phyloP scores from a whole-genome alignment of 2,329 filamentous ascomycete species.

The Xylariaceae sp. region DNA sequence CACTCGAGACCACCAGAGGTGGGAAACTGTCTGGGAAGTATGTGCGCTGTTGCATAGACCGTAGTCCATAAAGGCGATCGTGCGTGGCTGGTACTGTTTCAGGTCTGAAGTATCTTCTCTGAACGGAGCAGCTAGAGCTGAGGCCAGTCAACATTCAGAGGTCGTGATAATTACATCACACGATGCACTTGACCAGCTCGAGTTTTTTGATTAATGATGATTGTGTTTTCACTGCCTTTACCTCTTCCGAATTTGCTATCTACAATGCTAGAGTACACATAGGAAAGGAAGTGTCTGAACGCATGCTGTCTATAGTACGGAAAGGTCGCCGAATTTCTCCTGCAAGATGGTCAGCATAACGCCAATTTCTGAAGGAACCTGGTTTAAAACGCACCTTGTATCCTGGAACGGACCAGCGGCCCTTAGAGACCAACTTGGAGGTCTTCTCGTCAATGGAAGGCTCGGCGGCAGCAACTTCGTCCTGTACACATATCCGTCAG shows the following conservation, averaged over 20 bases:
- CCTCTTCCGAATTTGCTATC: slow-evolving; percentile 45
- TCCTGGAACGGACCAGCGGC: slow-evolving; percentile 95
- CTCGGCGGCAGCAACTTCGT: slow-evolving; percentile 89
- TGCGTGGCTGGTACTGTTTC: too few species aligned
- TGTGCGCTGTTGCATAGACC: too few species aligned
- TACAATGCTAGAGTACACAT: slow-evolving; percentile 69
- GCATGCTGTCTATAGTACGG: slow-evolving; percentile 68
- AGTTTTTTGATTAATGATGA: slow-evolving; percentile 11
- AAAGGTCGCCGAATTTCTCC: slow-evolving; percentile 99
- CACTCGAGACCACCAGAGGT: too few species aligned
- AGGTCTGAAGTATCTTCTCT: too few species aligned
- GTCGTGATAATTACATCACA: too few species aligned
- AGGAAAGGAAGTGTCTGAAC: slow-evolving; percentile 38
- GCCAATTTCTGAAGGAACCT: background rate
- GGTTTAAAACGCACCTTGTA: slow-evolving; percentile 77
- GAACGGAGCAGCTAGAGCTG: too few species aligned
- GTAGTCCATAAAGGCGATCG: too few species aligned
- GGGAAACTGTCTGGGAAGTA: too few species aligned
- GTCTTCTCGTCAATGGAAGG: slow-evolving; percentile 98
- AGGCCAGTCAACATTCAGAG: too few species aligned
- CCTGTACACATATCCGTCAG: slow-evolving; percentile 47
- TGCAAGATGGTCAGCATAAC: slow-evolving; percentile 48
- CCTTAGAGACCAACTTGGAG: slow-evolving; percentile 89
- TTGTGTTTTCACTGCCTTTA: slow-evolving; percentile 18
- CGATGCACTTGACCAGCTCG: too few species aligned